A percentile compares a stretch with the other conserved stretches of the same genome.
These are phyloP conservation scores for Nemania diffusa DNA, from an alignment of 2,329 filamentous ascomycete genomes.

Conservation along the genomic window DNA sequence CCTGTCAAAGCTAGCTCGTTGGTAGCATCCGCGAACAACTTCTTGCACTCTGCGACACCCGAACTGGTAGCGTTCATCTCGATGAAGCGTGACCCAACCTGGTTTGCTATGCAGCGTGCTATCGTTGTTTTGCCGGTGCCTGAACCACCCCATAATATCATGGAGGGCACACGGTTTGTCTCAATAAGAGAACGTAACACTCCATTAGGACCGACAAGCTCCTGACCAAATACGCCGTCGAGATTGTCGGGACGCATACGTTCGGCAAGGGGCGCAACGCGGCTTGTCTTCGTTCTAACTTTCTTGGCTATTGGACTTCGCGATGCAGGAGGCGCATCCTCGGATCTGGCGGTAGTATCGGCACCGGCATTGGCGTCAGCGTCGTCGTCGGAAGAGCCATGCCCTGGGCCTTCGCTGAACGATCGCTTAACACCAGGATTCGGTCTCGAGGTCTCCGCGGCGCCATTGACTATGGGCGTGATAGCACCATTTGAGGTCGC, in stretches of 20 bases:
- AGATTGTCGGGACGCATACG: constrained; percentile 88
- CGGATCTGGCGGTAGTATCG: constrained; percentile 40
- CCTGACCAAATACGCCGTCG: constrained; percentile 90
- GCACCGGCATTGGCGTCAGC: constrained; percentile 32
- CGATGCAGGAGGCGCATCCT: constrained; percentile 40
- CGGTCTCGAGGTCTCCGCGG: constrained; percentile 43
- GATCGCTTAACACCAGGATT: constrained; percentile 60
- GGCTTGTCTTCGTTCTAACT: constrained; percentile 74
- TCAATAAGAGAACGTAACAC: constrained; percentile 88
- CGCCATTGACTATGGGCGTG: constrained; percentile 51
- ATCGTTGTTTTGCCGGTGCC: constrained; percentile 93
- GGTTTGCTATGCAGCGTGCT: constrained; percentile 85
- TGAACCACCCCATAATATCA: constrained; percentile 91
- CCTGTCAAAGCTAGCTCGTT: constrained; percentile 84
- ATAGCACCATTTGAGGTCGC: constrained; percentile 50
- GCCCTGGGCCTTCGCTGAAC: constrained; percentile 63
- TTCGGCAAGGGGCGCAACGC: constrained; percentile 87
- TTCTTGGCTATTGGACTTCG: constrained; percentile 67
- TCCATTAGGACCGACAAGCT: constrained; percentile 86
- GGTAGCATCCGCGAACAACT: constrained; percentile 85
- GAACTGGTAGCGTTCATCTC: constrained; percentile 95
- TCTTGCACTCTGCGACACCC: constrained; percentile 91
- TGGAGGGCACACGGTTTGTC: constrained; percentile 85
- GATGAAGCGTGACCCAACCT: constrained; percentile 85
- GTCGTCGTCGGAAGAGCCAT: constrained; percentile 43